These are phyloP conservation scores for Aspergillus caelatus DNA, from an alignment of 2,329 filamentous ascomycete species.

Conservation along the genomic window DNA sequence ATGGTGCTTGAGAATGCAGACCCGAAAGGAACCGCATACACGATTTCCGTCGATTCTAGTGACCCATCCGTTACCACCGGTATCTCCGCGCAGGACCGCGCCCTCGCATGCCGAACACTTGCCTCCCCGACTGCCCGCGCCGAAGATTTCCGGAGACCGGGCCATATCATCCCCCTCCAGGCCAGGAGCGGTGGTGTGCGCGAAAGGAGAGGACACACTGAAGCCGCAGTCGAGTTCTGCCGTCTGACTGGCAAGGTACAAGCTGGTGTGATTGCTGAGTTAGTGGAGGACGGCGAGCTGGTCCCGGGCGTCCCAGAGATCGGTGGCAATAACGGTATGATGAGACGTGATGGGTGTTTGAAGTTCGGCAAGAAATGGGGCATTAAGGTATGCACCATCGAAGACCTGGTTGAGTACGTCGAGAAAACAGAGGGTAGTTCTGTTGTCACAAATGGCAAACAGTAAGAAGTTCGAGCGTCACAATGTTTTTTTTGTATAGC, in stretches of 20 bases:
- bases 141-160: slow-evolving; percentile 74
- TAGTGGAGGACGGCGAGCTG: slow-evolving; percentile 82
- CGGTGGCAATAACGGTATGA: slow-evolving; percentile 74
- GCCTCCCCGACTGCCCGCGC: slow-evolving; percentile 65
- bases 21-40: slow-evolving; percentile 89
- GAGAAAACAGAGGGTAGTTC: slow-evolving; percentile 68
- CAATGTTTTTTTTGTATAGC: background rate
- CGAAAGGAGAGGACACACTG: slow-evolving; percentile 82
- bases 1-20: slow-evolving; percentile 85
- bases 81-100: slow-evolving; percentile 85
- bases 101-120: slow-evolving; percentile 76
- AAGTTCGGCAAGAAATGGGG: slow-evolving; percentile 86
- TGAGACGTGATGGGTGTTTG: slow-evolving; percentile 85
- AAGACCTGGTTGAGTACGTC: slow-evolving; percentile 79
- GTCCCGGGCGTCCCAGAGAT: slow-evolving; percentile 69
- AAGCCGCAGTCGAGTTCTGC: slow-evolving; percentile 91
- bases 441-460: slow-evolving; percentile 37
- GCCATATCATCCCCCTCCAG: slow-evolving; percentile 85
- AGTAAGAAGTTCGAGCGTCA: slow-evolving; percentile 23
- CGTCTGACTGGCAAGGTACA: slow-evolving; percentile 74
- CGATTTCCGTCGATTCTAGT: slow-evolving; percentile 80
- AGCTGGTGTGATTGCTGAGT: slow-evolving; percentile 84
- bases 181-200: slow-evolving; percentile 79
- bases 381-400: slow-evolving; percentile 92
- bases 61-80: slow-evolving; percentile 78